Conservation (phyloP, 257 asterid genomes). For the Plantago ovata region DNA sequence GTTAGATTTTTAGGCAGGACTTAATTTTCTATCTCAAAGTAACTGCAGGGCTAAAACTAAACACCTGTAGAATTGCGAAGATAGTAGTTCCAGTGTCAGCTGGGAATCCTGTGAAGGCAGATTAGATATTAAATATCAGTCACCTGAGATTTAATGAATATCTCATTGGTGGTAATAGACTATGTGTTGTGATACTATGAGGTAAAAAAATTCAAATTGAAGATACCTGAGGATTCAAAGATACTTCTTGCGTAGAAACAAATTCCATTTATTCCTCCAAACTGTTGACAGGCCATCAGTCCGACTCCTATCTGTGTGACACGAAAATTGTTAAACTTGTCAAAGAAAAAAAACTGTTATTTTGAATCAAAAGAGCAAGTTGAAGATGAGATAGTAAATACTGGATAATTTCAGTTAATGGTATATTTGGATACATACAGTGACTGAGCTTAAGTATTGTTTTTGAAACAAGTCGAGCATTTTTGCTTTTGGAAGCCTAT, state of each 20-base stretch:
- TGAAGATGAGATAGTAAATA: neutral
- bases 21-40: neutral
- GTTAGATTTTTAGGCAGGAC: neutral
- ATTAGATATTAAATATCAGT: slow-evolving; percentile 3
- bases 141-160: too few species aligned
- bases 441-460: slow-evolving; percentile 70
- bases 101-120: slow-evolving; percentile 60
- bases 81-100: slow-evolving; percentile 71
- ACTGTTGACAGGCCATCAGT: slow-evolving; percentile 87
- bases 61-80: slow-evolving; percentile 81
- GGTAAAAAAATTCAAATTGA: neutral
- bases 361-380: neutral
- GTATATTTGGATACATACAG: slow-evolving; percentile 28
- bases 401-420: neutral
- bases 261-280: slow-evolving; percentile 92
- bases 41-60: slow-evolving; percentile 16
- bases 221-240: slow-evolving; percentile 82
- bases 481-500: slow-evolving; percentile 73
- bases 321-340: too few species aligned
- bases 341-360: too few species aligned
- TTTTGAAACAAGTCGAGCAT: slow-evolving; percentile 68
- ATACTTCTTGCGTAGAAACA: slow-evolving; percentile 88
- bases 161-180: too few species aligned
- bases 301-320: slow-evolving; percentile 79
- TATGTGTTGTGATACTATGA: neutral